Evolutionary conservation across 2,329 filamentous ascomycete genomes (phyloP), one percentile per base, ranked within the genome.

Genomic region (Leptoxyphium fumago): DNA sequence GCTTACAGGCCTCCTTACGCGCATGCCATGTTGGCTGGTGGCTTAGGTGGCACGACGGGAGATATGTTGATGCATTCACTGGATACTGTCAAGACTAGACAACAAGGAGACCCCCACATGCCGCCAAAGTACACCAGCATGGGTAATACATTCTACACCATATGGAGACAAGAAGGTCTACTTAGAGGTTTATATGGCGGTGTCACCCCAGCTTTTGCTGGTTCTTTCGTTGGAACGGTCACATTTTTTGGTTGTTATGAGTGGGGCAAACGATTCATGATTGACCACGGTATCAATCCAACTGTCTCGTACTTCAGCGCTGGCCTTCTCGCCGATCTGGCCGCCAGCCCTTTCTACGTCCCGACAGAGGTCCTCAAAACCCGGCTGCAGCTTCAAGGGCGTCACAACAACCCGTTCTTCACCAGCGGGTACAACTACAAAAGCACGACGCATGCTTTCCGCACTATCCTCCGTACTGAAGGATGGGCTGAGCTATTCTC

Each of bases 41-140:
- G 89, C 47, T 71, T 93, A 43, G 91, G 93, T 58, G 91, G 91
- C 43, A 88, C 84, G 13, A 93, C 83, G 45, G 91, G 93, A 46
- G 91, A 98, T 64, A 83, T 98, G 75, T 71, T 98, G 52, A 98
- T 98, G 91, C 91, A 98, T 68, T 96, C 89, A 39, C 75, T 98
- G 58, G 91, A 98, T 64, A 98, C 91, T 1, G 91, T 98, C 56
- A 98, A 98, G 68, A 98, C 91, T 40, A 78, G 91, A 54, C 93
- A 98, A 63, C 91, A 98, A 66, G 91, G 89, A 57, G 91, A 96
- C 59, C 88, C 89, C 39, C 82, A 91, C 61, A 75, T 94, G 48
- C 91, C 91, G 17, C 83, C 91, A 1, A 94, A 84, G 66, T 98
- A 98, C 66, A 82, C 83, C 10, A 89, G 86, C 13, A 79, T 96